phyloP scores from a whole-genome alignment of 106 monocot genomes.

The Xerophyta viscosa region DNA sequence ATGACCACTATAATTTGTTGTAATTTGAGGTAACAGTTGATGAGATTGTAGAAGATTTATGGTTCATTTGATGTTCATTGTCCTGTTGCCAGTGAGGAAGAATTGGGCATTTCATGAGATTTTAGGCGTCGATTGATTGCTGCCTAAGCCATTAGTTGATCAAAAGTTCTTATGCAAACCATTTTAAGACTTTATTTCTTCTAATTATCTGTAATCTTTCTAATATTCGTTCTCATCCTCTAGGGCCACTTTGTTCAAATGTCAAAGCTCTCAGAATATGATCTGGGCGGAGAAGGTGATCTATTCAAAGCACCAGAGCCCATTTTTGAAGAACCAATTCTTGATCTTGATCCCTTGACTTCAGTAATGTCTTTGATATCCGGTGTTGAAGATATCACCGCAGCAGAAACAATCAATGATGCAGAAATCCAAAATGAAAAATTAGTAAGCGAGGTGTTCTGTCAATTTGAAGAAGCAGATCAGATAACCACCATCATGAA shows the following conservation, averaged over 20 bases:
- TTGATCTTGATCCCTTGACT: slow-evolving; percentile 23
- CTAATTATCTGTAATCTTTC: too few relatives aligned
- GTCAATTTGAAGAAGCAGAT: slow-evolving; percentile 62
- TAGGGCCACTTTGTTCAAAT: slow-evolving; percentile 23
- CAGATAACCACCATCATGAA: slow-evolving; percentile 17
- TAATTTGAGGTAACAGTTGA: too few relatives aligned
- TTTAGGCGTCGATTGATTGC: too few relatives aligned
- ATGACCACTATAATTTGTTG: too few relatives aligned
- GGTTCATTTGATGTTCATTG: too few relatives aligned
- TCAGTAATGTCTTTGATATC: slow-evolving; percentile 38
- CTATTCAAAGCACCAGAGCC: slow-evolving; percentile 71
- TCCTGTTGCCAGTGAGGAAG: too few relatives aligned
- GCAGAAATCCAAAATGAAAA: slow-evolving; percentile 21
- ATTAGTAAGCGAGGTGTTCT: slow-evolving; percentile 55
- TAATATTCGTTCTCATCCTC: too few relatives aligned
- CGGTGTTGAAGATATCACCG: slow-evolving; percentile 20
- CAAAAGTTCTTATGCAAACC: too few relatives aligned
- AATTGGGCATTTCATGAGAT: too few relatives aligned
- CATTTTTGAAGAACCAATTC: slow-evolving; percentile 36
- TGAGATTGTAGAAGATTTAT: too few relatives aligned
- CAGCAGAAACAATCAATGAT: slow-evolving; percentile 20
- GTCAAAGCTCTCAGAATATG: slow-evolving; percentile 37
- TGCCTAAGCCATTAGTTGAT: too few relatives aligned
- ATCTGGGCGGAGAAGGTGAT: slow-evolving; percentile 68
- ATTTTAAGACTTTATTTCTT: too few relatives aligned